These are phyloP conservation scores for Vigna unguiculata DNA, from an alignment of 306 rosid species.

Conservation along the genomic window DNA sequence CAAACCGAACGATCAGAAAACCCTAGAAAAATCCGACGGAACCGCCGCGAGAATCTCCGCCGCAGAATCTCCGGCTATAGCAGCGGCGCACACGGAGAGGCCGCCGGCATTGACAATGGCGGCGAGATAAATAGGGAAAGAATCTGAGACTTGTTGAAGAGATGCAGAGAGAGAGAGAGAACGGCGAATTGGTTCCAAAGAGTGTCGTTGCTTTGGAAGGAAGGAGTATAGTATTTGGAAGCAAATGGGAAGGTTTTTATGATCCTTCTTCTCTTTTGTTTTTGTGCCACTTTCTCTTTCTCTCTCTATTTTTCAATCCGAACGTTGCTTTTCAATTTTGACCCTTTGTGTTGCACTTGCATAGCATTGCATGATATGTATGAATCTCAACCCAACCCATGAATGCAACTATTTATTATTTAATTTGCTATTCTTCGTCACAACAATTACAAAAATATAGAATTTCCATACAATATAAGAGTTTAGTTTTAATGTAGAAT, in stretches of 20 bases:
- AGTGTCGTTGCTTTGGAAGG: constrained; percentile 36
- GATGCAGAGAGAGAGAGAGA: constrained; percentile 45
- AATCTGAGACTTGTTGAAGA: constrained; percentile 42
- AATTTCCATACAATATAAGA: no score
- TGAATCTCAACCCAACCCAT: no score
- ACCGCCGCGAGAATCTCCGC: constrained; percentile 34
- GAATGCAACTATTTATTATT: background rate
- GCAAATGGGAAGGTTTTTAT: background rate
- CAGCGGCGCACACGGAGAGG: constrained; percentile 35
- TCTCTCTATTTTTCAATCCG: background rate
- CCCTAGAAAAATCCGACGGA: constrained; percentile 59
- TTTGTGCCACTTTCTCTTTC: background rate
- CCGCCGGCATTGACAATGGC: constrained; percentile 51
- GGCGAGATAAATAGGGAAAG: constrained; percentile 1
- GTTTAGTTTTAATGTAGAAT: no score
- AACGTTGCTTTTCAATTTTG: background rate
- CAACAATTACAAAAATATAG: background rate
- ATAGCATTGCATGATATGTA: background rate
- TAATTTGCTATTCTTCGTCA: background rate
- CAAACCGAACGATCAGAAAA: constrained; percentile 34
- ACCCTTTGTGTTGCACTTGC: background rate
- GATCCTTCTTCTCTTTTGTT: background rate
- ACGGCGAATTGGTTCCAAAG: constrained; percentile 51
- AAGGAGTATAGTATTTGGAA: constrained; percentile 25
- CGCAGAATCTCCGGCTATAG: constrained; percentile 60